A percentile compares a stretch with the other conserved stretches of the same genome.
phyloP scores from a whole-genome alignment of 352 stramenopile genomes.

The Phytopythium cucurbitacearum region DNA sequence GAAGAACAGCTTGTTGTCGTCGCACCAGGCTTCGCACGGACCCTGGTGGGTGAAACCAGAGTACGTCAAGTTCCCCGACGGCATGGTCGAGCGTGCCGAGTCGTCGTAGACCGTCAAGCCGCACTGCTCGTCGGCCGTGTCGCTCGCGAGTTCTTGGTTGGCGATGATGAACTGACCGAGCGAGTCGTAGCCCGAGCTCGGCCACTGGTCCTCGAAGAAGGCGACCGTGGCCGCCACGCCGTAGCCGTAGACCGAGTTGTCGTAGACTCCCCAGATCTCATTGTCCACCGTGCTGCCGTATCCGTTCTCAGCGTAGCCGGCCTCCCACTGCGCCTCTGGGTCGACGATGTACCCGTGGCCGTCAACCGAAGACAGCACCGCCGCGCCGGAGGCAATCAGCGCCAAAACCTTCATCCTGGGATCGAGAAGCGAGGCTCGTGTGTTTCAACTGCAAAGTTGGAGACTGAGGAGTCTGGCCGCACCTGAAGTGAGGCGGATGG shows the following conservation, averaged over 20 bases:
- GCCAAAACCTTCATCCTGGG: constrained; percentile 3
- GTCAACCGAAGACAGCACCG: constrained; percentile 11
- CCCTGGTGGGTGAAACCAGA: constrained; percentile 52
- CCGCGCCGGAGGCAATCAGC: constrained; percentile 20
- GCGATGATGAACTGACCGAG: constrained; percentile 36
- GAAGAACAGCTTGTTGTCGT: constrained; percentile 45
- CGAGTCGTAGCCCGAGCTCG: constrained; percentile 27
- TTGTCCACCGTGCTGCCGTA: constrained; percentile 41
- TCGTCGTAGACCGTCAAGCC: constrained; percentile 36
- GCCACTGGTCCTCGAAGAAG: constrained; percentile 28
- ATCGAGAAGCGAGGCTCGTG: background rate
- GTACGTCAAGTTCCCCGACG: constrained; percentile 31
- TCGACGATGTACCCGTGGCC: constrained; percentile 41
- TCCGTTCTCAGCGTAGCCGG: constrained; percentile 38
- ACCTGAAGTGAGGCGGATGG: too few species aligned
- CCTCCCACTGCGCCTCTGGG: constrained; percentile 25
- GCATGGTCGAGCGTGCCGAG: constrained; percentile 26
- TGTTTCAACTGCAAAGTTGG: constrained; percentile 10
- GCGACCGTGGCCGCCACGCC: constrained; percentile 21
- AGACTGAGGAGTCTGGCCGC: constrained; percentile 6
- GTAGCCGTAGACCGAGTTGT: constrained; percentile 42
- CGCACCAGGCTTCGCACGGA: constrained; percentile 59
- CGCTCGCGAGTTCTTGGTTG: constrained; percentile 36
- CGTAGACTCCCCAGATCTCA: constrained; percentile 22
- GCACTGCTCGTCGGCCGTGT: constrained; percentile 24